Evolutionary conservation across 495 filamentous ascomycete species (phyloP).

Genomic region (Amniculicola lignicola): DNA sequence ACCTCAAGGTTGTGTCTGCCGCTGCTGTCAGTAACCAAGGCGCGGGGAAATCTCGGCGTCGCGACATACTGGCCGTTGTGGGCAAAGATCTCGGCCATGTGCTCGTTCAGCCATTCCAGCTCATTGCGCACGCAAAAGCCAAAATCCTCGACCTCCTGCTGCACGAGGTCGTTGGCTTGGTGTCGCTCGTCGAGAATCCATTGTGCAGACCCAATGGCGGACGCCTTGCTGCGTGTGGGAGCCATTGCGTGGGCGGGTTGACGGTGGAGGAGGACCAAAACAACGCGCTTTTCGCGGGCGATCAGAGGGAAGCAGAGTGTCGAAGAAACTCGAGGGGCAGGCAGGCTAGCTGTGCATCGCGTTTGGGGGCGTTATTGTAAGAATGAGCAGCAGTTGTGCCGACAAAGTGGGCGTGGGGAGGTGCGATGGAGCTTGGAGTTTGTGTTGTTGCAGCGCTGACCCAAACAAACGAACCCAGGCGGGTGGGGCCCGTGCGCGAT

Average conservation of each 20-base stretch:
- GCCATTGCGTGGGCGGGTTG: conserved; percentile 36
- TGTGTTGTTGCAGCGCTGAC: neutral
- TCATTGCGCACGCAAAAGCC: conserved; percentile 85
- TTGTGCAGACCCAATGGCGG: conserved; percentile 60
- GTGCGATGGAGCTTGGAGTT: neutral
- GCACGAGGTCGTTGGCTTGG: conserved; percentile 58
- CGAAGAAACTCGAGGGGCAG: neutral
- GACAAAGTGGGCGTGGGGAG: neutral
- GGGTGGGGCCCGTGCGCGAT: conserved; percentile 9
- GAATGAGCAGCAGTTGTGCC: neutral
- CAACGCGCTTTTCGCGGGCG: too few species aligned
- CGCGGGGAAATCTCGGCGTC: conserved; percentile 10
- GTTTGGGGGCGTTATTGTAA: neutral
- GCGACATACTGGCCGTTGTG: conserved; percentile 70
- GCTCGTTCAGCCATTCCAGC: conserved; percentile 93
- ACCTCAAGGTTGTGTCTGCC: conserved; percentile 79
- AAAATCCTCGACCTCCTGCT: conserved; percentile 82
- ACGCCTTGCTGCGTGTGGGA: conserved; percentile 34
- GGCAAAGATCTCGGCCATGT: conserved; percentile 91
- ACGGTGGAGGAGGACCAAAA: too few species aligned
- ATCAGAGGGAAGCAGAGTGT: neutral
- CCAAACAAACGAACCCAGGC: conserved; percentile 22
- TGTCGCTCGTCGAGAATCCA: conserved; percentile 69
- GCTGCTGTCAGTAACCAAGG: conserved; percentile 14
- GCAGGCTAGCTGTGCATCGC: conserved; percentile 18